Conservation (phyloP, 441 rosid genomes). For the Populus hybrid region DNA sequence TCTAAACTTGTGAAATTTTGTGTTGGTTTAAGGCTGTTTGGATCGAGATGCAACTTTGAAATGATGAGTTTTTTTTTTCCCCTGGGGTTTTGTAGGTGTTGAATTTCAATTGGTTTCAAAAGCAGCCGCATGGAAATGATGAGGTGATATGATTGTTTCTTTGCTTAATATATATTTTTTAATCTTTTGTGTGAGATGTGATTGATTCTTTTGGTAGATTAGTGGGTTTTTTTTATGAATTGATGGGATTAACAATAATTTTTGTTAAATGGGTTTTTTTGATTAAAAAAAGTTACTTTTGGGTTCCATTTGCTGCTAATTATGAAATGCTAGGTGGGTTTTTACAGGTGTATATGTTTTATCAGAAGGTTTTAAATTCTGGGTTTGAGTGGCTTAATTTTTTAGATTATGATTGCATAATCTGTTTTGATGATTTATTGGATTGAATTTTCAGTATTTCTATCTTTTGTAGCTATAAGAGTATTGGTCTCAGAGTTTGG, state of each 20-base stretch:
- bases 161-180: background rate
- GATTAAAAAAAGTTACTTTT: background rate
- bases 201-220: background rate
- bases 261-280: background rate
- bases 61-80: background rate
- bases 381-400: background rate
- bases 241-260: background rate
- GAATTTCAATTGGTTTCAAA: constrained; percentile 82
- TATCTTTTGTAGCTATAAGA: background rate
- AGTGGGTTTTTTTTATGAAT: background rate
- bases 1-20: background rate
- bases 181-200: background rate
- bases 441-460: background rate
- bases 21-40: constrained; percentile 9
- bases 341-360: background rate
- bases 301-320: background rate
- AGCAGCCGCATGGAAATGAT: constrained; percentile 80
- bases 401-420: background rate
- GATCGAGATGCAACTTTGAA: constrained; percentile 5
- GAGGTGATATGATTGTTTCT: constrained; percentile 46
- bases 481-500: background rate
- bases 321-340: background rate
- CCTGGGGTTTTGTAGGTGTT: constrained; percentile 45
- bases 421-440: background rate
- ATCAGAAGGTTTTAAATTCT: background rate